These are phyloP conservation scores for Aspergillus chevalieri DNA, from an alignment of 2,329 filamentous ascomycete species.

Conservation along the genomic window DNA sequence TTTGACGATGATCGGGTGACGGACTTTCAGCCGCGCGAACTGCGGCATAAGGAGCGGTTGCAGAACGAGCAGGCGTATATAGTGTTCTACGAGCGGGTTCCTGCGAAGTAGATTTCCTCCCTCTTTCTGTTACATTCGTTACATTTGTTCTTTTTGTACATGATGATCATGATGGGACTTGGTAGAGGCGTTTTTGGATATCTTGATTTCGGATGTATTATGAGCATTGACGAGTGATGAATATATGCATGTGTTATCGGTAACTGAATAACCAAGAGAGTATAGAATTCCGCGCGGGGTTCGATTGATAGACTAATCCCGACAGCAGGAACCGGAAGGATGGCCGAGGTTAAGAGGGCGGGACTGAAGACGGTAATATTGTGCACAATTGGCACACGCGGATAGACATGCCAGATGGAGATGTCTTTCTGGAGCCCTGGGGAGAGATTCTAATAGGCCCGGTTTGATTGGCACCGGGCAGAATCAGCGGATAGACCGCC, in stretches of 20 bases:
- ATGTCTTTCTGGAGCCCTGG: too few relatives aligned
- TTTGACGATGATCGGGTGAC: constrained; percentile 54
- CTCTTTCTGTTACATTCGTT: constrained; percentile 16
- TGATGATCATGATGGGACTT: neutral
- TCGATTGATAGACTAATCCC: neutral
- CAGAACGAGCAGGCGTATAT: constrained; percentile 61
- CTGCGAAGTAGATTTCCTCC: constrained; percentile 24
- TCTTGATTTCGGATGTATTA: neutral
- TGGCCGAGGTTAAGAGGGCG: neutral
- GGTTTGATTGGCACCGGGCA: neutral
- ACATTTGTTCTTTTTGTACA: neutral
- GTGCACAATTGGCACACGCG: neutral
- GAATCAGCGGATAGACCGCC: neutral
- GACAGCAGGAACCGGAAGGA: neutral
- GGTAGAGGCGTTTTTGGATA: neutral
- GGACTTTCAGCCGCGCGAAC: constrained; percentile 53
- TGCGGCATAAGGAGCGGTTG: constrained; percentile 45
- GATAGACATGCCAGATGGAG: neutral
- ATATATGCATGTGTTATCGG: neutral
- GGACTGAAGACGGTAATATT: neutral
- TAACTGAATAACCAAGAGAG: neutral
- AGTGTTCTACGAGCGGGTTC: constrained; percentile 55
- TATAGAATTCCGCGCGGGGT: neutral
- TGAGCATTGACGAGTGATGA: neutral
- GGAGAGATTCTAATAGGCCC: neutral